Evolutionary conservation across 306 rosid species (phyloP), one percentile per base, ranked within the genome.

Genomic region (Adenanthera pavonina): DNA sequence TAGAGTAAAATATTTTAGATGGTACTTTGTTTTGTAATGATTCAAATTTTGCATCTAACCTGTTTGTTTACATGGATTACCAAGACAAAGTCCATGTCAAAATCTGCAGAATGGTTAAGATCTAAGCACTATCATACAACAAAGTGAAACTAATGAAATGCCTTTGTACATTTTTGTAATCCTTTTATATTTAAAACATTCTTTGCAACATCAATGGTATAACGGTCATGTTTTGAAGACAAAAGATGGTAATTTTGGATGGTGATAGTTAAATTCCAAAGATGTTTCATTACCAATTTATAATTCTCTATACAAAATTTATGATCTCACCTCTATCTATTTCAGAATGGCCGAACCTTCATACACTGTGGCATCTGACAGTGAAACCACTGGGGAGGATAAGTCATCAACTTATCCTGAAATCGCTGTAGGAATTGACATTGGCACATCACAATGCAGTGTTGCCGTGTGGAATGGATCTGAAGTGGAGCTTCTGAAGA

Each of bases 391-490:
- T 1, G 95, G 87, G 49, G 98, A 92, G 82, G 99, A 90, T 7
- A 91, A 85, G 30, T 44, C 85, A 16, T 69, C 74, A 19, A 47
- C 84, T 83, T 85, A 86, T 85, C 89, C 95, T 3, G 99, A 90
- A 75, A 87, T 85, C n/a, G 92, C 93, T 30, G 83, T 93, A 61
- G 99, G 97, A 69, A 88, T 95, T 25, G 97, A 95, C 65, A 89
- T 95, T 48, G 97, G 99, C 76, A 95, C 97, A 56, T 90, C 95
- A 41, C 92, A 95, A 43, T 95, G 97, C 79, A 91, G 97, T 74
- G 91, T 95, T 74, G 97, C 97, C 30, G 75, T 88, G 43, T 95
- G 97, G 97, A 95, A 90, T 85, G 97, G 95, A 62, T 90, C 97
- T 60, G 88, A 85, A 72, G 94, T 92, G 62, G 95, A 89, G 89